Evolutionary conservation across 495 filamentous ascomycete species (phyloP).

Genomic region (Penicillium psychrofluorescens): DNA sequence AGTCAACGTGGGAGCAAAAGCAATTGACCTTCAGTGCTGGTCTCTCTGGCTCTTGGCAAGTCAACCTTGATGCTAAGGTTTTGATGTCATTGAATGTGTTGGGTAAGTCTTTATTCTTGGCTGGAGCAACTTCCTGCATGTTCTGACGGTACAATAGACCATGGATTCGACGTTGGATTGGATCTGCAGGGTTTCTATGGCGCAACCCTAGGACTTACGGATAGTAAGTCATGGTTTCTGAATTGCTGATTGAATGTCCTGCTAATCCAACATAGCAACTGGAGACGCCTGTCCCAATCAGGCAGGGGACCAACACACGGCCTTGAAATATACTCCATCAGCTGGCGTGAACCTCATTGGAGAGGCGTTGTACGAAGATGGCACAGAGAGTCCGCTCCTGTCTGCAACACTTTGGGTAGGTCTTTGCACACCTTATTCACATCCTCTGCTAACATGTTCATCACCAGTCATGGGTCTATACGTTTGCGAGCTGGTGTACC

Average conservation of each 20-base stretch:
- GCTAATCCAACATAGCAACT: constrained; percentile 9
- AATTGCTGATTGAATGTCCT: not conserved
- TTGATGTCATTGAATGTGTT: constrained; percentile 19
- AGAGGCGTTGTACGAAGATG: not conserved
- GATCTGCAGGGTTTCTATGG: constrained; percentile 24
- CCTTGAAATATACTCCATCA: constrained; percentile 8
- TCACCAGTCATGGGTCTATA: no score
- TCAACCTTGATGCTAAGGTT: constrained; percentile 19
- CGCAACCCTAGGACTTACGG: constrained; percentile 15
- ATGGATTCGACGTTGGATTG: constrained; percentile 26
- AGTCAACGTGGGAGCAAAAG: constrained; percentile 13
- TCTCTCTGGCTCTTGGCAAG: constrained; percentile 12
- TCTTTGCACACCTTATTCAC: no score
- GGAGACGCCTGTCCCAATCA: constrained; percentile 6
- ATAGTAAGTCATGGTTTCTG: constrained; percentile 11
- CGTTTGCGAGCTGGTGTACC: no score
- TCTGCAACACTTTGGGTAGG: no score
- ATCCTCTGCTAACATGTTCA: no score
- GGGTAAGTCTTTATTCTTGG: constrained; percentile 9
- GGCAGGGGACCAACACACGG: constrained; percentile 4
- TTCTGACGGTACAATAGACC: constrained; percentile 5
- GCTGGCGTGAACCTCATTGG: constrained; percentile 12
- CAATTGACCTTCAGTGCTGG: constrained; percentile 19
- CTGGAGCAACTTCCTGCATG: not conserved
- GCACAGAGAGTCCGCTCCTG: no score